phyloP scores from a whole-genome alignment of 768 basidiomycete species.

The Leucogyrophana mollusca region DNA sequence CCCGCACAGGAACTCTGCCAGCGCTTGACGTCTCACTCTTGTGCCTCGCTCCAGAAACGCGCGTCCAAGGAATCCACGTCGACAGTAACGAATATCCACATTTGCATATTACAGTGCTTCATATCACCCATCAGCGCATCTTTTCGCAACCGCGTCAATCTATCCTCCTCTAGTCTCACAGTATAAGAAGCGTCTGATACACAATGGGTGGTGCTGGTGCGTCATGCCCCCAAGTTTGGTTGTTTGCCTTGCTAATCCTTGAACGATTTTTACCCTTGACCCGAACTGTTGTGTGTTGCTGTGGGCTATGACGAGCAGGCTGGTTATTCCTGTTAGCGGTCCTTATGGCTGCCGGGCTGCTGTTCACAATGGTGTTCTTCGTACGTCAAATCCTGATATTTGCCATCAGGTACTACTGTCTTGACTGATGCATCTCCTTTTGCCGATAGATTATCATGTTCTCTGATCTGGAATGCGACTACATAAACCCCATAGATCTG shows the following conservation, averaged over 20 bases:
- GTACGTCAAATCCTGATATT: slow-evolving; percentile 49
- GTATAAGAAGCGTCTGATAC: neutral
- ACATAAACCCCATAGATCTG: slow-evolving; percentile 99
- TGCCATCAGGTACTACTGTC: neutral
- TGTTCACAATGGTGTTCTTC: slow-evolving; percentile 99
- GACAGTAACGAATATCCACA: neutral
- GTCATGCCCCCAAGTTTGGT: slow-evolving; percentile 14
- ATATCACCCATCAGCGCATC: neutral
- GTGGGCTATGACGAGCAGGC: slow-evolving; percentile 42
- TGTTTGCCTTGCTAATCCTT: neutral
- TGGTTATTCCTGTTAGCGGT: slow-evolving; percentile 98
- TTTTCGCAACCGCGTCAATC: no score
- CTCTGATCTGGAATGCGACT: slow-evolving; percentile 98
- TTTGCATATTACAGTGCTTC: slow-evolving; percentile 2
- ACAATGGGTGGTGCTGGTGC: slow-evolving; percentile 45
- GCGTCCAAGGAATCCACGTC: slow-evolving; percentile 1
- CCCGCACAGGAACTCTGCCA: no score
- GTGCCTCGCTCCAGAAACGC: neutral
- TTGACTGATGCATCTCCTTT: neutral
- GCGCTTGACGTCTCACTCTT: no score
- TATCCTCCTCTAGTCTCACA: neutral
- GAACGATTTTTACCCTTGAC: neutral
- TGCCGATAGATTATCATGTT: slow-evolving; percentile 96
- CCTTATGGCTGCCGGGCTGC: slow-evolving; percentile 88
- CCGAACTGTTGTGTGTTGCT: neutral